Evolutionary conservation across 1,139 yeast genomes (phyloP).

Genomic region (Zygosaccharomyces sapae): DNA sequence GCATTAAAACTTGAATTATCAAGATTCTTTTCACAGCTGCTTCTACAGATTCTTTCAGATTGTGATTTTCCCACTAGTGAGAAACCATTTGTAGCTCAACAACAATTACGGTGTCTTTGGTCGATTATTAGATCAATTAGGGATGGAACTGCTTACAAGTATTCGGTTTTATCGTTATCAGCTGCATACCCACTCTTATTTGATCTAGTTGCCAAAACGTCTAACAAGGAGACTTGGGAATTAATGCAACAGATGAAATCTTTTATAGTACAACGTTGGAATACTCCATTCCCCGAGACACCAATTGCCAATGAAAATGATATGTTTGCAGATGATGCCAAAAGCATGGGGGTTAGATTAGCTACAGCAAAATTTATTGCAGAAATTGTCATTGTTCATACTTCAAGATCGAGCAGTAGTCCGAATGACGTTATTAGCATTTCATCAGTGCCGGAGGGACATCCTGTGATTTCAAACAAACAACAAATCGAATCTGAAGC

Average conservation of each 20-base stretch:
- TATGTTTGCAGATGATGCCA: conserved; percentile 42
- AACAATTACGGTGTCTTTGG: conserved; percentile 27
- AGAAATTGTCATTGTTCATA: conserved; percentile 65
- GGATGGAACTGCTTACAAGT: conserved; percentile 35
- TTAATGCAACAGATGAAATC: conserved; percentile 33
- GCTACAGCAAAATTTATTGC: conserved; percentile 71
- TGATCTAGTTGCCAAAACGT: conserved; percentile 41
- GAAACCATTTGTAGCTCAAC: conserved; percentile 34
- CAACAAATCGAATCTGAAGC: conserved; percentile 66
- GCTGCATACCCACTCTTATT: conserved; percentile 36
- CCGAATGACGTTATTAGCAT: conserved; percentile 44
- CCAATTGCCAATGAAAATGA: conserved; percentile 38
- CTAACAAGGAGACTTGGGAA: conserved; percentile 36
- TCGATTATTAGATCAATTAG: conserved; percentile 21
- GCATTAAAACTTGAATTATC: conserved; percentile 34
- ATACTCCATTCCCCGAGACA: conserved; percentile 35
- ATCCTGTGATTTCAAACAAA: conserved; percentile 56
- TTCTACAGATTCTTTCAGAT: conserved; percentile 28
- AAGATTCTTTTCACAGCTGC: conserved; percentile 25
- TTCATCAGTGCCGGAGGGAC: conserved; percentile 56
- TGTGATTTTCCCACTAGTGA: conserved; percentile 25
- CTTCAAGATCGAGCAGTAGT: conserved; percentile 36
- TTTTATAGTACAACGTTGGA: conserved; percentile 36
- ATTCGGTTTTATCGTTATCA: conserved; percentile 35
- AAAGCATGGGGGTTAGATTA: conserved; percentile 55